Evolutionary conservation across 768 basidiomycete genomes (phyloP), one percentile per base, ranked within the genome.

Genomic region (Termitomyces sp.): DNA sequence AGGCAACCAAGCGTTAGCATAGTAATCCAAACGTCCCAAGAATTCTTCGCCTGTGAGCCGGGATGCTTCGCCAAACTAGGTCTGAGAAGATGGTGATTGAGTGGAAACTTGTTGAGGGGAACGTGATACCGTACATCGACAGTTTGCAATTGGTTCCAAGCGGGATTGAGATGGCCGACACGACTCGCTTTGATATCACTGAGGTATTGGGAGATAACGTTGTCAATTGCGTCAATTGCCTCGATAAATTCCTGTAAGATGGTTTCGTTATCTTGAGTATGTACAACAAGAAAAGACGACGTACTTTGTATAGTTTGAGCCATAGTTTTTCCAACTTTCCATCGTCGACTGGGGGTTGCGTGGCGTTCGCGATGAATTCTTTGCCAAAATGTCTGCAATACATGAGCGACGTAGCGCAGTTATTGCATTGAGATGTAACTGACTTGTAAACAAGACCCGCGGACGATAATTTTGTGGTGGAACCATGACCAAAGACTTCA

Each of bases 371-470:
- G 60, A 99, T 87, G 63, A 98, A 86, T 65, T 94, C 88, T 68
- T 86, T 83, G 7, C 95, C 95, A 68, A 93, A 96, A 72, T 96
- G 96, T 72, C 93, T 94, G 62, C 8, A 43, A 47, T 62, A 61
- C 51, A 52, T 40, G 20, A 37, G 32, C 36, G 53, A 25, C 1
- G 25, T 14, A 11, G 46, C 14, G 34, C 15, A 15, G 6, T 15
- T 38, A 56, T 56, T 43, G 8, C 20, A 12, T 32, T 20, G 3
- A 34, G 7, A 7, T 48, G 14, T 11, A 34, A 50, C 60, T 37
- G 67, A 93, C 96, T 98, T 99, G 85, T 96, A 98, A 38, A 99
- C 83, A 65, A 99, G 77, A 14, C 96, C 96, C 1, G 96, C 96
- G 15, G 91, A 93, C 29, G 89, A 92, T 38, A 99, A 76, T 77